Evolutionary conservation across 768 basidiomycete genomes (phyloP).

Genomic region (Infundibulicybe gibba): DNA sequence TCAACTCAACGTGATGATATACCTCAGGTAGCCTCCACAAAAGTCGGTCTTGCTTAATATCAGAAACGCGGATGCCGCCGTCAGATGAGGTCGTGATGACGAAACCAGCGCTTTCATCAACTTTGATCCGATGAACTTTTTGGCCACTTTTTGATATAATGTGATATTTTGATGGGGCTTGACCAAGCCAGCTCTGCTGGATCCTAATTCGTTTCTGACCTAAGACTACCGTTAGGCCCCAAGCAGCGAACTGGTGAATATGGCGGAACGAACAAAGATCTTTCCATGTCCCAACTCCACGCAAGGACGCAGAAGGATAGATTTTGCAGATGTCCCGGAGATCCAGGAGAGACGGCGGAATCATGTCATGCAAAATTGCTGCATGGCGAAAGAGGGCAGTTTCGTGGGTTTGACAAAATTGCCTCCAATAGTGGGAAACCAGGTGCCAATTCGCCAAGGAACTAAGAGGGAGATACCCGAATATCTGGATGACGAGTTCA

Average conservation of each 20-base stretch:
- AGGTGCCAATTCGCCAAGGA: conserved; percentile 31
- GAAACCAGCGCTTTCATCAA: conserved; percentile 59
- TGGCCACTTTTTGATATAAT: conserved; percentile 27
- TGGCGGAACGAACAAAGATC: conserved; percentile 43
- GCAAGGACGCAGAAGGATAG: conserved; percentile 31
- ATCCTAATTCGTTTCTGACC: conserved; percentile 43
- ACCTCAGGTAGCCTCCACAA: conserved; percentile 68
- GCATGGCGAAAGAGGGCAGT: conserved; percentile 54
- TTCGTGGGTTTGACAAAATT: conserved; percentile 45
- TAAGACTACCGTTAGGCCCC: conserved; percentile 16
- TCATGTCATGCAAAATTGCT: conserved; percentile 48
- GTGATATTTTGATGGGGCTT: conserved; percentile 34
- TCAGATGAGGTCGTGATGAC: conserved; percentile 51
- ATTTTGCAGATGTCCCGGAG: conserved; percentile 24
- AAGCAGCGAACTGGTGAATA: background rate
- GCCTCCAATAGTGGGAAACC: conserved; percentile 43
- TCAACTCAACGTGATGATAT: conserved; percentile 10
- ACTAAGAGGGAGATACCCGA: conserved; percentile 47
- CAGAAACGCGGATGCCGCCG: conserved; percentile 59
- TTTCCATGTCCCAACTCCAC: conserved; percentile 48
- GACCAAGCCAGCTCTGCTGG: conserved; percentile 53
- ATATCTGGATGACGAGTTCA: conserved; percentile 50
- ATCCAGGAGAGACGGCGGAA: conserved; percentile 18
- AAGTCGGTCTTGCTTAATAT: conserved; percentile 40
- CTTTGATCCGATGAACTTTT: conserved; percentile 70